Base-by-base conservation (phyloP, 2,329 filamentous ascomycete species). In the Aspergillus cejpii region DNA sequence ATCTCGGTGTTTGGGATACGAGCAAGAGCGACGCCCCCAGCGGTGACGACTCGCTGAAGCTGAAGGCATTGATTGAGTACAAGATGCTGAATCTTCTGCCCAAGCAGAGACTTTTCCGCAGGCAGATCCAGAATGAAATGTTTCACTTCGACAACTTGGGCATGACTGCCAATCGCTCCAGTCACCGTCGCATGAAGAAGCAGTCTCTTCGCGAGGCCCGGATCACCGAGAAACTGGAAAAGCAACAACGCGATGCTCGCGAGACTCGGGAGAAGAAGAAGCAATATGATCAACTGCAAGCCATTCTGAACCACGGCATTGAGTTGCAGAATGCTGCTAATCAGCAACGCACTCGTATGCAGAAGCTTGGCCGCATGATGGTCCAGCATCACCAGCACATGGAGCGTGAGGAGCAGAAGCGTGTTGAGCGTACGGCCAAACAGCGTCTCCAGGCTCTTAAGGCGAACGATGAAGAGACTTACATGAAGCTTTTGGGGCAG, bases 371-470 rank as follows among this genome's bases (percentile, higher is more conserved):
- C 55, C 85, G 87, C 45, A 79, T 90, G 67, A 96, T 97, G 88
- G 78, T 86, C 52, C 72, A 78, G 45, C 90, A 95, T 50, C 92
- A 98, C 67, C 86, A 90, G 69, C 87, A 91, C 65, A 97, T 98
- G 65, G 92, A 98, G 68, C 95, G 95, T 72, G 92, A 98, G 75
- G 92, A 98, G 72, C 91, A 97, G 77, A 97, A 95, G 74, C 87
- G 92, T 51, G 86, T 98, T 55, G 92, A 98, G 73, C 81, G 92
- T 53, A 98, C 91, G 7, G 92, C 92, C 53, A 98, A 98, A 76
- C 92, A 98, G 70, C 92, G 92, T 96, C 83, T 98, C 54, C 91
- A 97, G 69, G 92, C 92, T 50, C 78, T 98, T 66, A 97, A 96
- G 73, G 91, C 92, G 60, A 94, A 98, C 81, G 92, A 98, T 67